Evolutionary conservation across 176 grass and related monocot species (phyloP).

Genomic region (Juncus inflexus): DNA sequence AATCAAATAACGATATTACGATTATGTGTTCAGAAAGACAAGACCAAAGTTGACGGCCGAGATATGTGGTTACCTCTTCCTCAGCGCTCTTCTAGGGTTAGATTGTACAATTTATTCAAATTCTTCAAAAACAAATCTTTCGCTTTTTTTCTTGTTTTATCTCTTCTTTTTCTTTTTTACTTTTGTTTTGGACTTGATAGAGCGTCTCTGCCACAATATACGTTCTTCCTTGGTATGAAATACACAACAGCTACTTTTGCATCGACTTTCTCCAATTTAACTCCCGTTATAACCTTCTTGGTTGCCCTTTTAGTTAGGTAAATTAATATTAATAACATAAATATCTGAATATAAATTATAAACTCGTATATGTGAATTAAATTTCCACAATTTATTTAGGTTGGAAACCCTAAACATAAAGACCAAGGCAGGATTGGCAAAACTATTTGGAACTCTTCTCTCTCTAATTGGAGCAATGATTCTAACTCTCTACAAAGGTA

Average conservation of each 20-base stretch:
- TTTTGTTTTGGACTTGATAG: constrained; percentile 16
- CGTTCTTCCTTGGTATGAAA: constrained; percentile 49
- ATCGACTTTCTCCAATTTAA: constrained; percentile 56
- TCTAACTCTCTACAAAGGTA: constrained; percentile 59
- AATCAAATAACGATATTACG: no score
- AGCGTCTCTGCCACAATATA: constrained; percentile 51
- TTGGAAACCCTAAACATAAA: constrained; percentile 49
- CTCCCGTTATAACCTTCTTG: constrained; percentile 58
- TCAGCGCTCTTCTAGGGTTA: constrained; percentile 70
- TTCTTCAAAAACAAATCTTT: not conserved
- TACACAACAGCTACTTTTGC: constrained; percentile 57
- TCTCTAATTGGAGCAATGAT: constrained; percentile 51
- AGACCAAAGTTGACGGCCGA: constrained; percentile 67
- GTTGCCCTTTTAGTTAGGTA: constrained; percentile 46
- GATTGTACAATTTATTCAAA: not conserved
- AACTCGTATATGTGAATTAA: no score
- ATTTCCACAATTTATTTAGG: constrained; percentile 20
- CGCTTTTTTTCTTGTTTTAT: not conserved
- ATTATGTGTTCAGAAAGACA: constrained; percentile 43
- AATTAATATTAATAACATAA: no score
- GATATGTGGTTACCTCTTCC: constrained; percentile 62
- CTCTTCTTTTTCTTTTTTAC: not conserved
- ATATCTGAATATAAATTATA: no score
- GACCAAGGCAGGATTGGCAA: constrained; percentile 45
- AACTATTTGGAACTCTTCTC: constrained; percentile 41